Evolutionary conservation across 306 rosid genomes (phyloP), one percentile per base, ranked within the genome.

Genomic region (Inga leiocalycina): DNA sequence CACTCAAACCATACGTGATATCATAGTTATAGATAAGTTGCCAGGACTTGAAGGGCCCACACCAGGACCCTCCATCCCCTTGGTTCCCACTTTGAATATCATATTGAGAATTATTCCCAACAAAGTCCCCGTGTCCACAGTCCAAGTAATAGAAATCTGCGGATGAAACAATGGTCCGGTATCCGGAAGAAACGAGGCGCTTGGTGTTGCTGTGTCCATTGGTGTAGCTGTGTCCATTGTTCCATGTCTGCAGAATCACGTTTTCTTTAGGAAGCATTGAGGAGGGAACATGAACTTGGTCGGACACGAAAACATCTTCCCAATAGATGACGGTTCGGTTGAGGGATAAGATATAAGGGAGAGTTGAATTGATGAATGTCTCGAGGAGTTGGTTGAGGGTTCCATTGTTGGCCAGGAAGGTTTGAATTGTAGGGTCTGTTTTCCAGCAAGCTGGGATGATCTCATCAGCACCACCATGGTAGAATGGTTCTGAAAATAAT

Each of bases 31-130:
- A 95, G 5, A 95, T 84, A 30, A 88, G 87, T 73, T 93, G 96
- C 98, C 98, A 95, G 8, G 97, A 93, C 79, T 95, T 95, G 77
- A 93, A 95, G 1, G 96, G 98, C 37, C 88, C 94, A 81, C 97
- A 95, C 98, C 98, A 95, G 3, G 98, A 95, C 0, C 90, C 98
- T 34, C 97, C 98, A 56, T 93, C 3, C n/a, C 46, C 72, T 10
- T 70, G 80, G 65, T 22, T 75, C 1, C 3, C 85, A 17, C 61
- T 80, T 83, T 91, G 95, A 13, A 80, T 65, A 56, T 91, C 91
- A 74, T 88, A 89, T 0, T 0, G 54, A 54, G 90, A 89, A 34
- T 92, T n/a, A 70, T 95, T 95, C 72, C 99, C 99, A 6, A 77
- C 3, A 70, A 93, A 95, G 4, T 62, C 89, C 22, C 98, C 97